Evolutionary conservation across 345 rosid species (phyloP), one percentile per base, ranked within the genome.

Genomic region (Alliaria petiolata): DNA sequence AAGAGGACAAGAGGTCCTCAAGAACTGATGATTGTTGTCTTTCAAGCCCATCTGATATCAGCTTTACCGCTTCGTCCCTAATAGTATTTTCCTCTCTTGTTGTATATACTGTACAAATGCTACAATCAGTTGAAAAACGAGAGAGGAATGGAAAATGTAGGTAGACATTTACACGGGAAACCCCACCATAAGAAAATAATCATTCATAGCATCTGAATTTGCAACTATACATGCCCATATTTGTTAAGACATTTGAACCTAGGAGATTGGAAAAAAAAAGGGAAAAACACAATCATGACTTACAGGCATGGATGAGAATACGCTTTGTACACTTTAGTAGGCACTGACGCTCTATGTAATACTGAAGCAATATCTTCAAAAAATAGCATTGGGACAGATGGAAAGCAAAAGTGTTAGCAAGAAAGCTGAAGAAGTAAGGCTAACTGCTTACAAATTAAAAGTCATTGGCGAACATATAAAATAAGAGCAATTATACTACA

Each of bases 261-360:
- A 64, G 35, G 17, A 65, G 51, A 8, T 4, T 20, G n/a, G n/a
- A n/a, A 7, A 2, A 56, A 20, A 47, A 55, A 10, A 11, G 30
- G 22, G 57, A 44, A 63, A 26, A 62, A 66, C 19, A 33, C 3
- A 62, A 53, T 53, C 16, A 62, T 22, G 20, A 82, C 93, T 76
- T 86, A 93, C 98, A 76, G 25, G 99, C 86, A 84, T 83, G 96
- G 67, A 71, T 63, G 65, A 93, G 86, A 79, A 90, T 85, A 72
- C 73, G 79, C 83, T 89, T 78, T 15, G 87, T 89, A 77, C 97
- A 89, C 85, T 93, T 93, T 63, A 93, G 82, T 82, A 93, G 80
- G 87, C 98, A 93, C 73, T 93, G 98, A 17, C 98, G 87, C 81
- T 93, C 97, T 12, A 86, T 71, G 82, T 89, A 91, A 82, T 85